Evolutionary conservation across 1,284 basidiomycete genomes (phyloP).

Genomic region (Tylopilus sp.): DNA sequence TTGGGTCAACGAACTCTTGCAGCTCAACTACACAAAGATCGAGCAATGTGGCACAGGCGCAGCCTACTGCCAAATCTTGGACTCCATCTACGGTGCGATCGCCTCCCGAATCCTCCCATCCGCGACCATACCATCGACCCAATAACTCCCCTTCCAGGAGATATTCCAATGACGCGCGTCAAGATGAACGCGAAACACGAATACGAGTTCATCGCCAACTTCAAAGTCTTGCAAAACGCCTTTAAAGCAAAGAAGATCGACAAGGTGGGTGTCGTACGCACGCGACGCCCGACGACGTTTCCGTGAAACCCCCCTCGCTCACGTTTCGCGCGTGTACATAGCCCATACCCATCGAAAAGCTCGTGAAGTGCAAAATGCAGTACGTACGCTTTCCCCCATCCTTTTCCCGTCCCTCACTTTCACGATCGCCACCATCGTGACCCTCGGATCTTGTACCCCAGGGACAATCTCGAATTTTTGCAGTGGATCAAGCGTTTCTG

Average conservation of each 20-base stretch:
- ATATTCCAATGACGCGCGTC: conserved; percentile 83
- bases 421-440: conserved; percentile 16
- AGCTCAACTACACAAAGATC: conserved; percentile 88
- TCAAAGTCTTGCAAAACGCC: conserved; percentile 87
- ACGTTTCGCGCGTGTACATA: conserved; percentile 31
- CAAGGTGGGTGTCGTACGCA: conserved; percentile 59
- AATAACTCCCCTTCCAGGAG: conserved; percentile 43
- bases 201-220: conserved; percentile 95
- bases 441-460: conserved; percentile 28
- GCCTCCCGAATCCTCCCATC: conserved; percentile 17
- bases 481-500: conserved; percentile 98
- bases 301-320: conserved; percentile 5
- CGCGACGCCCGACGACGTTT: neutral
- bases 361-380: conserved; percentile 99
- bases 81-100: conserved; percentile 82
- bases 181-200: conserved; percentile 95
- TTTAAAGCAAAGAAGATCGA: conserved; percentile 91
- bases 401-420: neutral
- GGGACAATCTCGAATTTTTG: conserved; percentile 97
- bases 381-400: conserved; percentile 40
- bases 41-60: conserved; percentile 92
- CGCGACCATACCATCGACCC: conserved; percentile 9
- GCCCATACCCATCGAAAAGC: conserved; percentile 91
- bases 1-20: conserved; percentile 94
- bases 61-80: conserved; percentile 89